These are phyloP conservation scores for Coemansia sp. DNA, from an alignment of 192 early-diverging fungal genomes.

Conservation along the genomic window DNA sequence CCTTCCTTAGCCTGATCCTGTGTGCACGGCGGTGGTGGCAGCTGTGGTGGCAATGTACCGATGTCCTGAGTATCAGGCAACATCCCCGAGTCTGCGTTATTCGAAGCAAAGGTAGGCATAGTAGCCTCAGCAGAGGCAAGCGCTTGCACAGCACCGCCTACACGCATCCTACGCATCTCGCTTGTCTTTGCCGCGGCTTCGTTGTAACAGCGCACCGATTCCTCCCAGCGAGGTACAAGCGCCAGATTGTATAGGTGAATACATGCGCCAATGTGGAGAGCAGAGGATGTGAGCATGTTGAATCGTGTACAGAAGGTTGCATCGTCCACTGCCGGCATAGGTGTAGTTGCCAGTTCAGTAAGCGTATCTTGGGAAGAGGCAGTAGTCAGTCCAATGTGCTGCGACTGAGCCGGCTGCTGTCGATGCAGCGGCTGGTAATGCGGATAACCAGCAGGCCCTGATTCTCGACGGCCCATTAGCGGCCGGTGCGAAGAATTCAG, in stretches of 20 bases:
- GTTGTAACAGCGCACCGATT: constrained; percentile 18
- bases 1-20: constrained; percentile 39
- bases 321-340: constrained; percentile 38
- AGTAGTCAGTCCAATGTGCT: not conserved
- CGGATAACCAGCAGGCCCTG: constrained; percentile 6
- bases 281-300: constrained; percentile 36
- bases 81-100: constrained; percentile 24
- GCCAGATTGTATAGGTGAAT: constrained; percentile 42
- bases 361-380: not conserved
- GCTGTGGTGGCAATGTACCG: constrained; percentile 28
- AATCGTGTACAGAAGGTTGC: constrained; percentile 45
- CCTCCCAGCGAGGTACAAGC: constrained; percentile 39
- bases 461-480: constrained; percentile 13
- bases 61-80: constrained; percentile 28
- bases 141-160: constrained; percentile 1
- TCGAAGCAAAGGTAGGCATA: constrained; percentile 6
- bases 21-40: constrained; percentile 42
- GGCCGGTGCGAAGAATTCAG: constrained; percentile 13
- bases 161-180: constrained; percentile 19
- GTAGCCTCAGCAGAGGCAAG: not conserved
- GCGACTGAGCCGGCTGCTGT: constrained; percentile 9
- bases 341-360: constrained; percentile 22
- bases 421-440: constrained; percentile 16
- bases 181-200: constrained; percentile 23
- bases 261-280: constrained; percentile 29